These are phyloP conservation scores for Solanum tarijense DNA, from an alignment of 257 asterid genomes.

Conservation along the genomic window DNA sequence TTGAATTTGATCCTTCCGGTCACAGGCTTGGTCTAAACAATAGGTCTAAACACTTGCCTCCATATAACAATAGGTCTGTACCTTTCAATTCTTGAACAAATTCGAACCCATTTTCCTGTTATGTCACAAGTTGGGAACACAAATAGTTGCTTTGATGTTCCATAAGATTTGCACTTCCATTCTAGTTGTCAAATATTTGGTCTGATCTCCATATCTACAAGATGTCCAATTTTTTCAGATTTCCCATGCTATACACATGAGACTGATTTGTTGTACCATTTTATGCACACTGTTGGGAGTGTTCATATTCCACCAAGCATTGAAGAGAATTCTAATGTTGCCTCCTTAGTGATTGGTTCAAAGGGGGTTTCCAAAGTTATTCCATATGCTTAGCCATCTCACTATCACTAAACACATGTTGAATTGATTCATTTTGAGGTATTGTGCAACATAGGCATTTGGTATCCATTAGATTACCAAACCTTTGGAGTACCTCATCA, in stretches of 20 bases:
- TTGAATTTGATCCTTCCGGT: neutral
- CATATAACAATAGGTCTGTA: neutral
- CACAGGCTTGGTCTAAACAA: neutral
- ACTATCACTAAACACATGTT: neutral
- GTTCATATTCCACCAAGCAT: neutral
- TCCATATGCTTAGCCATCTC: neutral
- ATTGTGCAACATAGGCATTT: neutral
- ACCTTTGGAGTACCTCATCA: too few species aligned
- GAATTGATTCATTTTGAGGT: neutral
- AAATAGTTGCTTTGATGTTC: too few species aligned
- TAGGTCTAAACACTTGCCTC: too few species aligned
- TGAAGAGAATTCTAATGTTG: neutral
- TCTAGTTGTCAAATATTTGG: too few species aligned
- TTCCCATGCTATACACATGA: too few species aligned
- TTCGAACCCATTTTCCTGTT: neutral
- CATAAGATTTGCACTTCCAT: too few species aligned
- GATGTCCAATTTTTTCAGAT: too few species aligned
- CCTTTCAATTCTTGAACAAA: neutral
- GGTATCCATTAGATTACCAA: neutral
- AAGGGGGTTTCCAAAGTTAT: neutral
- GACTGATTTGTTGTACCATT: too few species aligned
- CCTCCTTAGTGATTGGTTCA: neutral
- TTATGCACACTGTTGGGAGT: too few species aligned
- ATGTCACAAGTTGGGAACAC: too few species aligned
- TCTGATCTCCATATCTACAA: too few species aligned